Conservation (phyloP, 495 filamentous ascomycete species). For the Aspergillus affinis region DNA sequence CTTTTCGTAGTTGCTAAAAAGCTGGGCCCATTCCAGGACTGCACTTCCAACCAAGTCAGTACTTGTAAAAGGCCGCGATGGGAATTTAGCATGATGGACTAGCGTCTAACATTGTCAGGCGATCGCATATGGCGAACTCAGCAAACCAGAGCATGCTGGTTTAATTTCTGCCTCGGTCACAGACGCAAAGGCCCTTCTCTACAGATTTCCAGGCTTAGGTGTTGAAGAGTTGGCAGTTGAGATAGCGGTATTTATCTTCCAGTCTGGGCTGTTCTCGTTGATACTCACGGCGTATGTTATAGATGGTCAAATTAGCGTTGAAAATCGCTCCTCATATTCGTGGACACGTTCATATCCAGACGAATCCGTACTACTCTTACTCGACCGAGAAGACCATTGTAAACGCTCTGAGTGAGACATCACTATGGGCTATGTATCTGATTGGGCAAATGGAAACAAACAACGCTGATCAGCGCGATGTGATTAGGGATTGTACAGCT, state of each 20-base stretch:
- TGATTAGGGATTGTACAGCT: conserved; percentile 49
- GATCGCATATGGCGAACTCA: conserved; percentile 59
- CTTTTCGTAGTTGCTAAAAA: conserved; percentile 46
- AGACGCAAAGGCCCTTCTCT: conserved; percentile 34
- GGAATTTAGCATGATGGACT: neutral
- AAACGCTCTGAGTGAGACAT: conserved; percentile 53
- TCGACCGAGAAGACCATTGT: conserved; percentile 51
- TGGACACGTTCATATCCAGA: conserved; percentile 60
- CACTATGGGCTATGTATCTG: neutral
- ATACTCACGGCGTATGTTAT: neutral
- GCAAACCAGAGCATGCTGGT: conserved; percentile 43
- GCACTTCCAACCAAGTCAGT: conserved; percentile 59
- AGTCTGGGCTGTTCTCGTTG: neutral
- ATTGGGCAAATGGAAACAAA: neutral
- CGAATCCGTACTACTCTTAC: conserved; percentile 58
- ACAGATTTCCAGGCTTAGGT: conserved; percentile 38
- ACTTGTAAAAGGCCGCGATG: neutral
- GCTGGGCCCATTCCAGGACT: conserved; percentile 61
- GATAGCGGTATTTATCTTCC: conserved; percentile 38
- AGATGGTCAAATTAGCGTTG: conserved; percentile 56
- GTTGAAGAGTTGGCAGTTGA: conserved; percentile 57
- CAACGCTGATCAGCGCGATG: neutral
- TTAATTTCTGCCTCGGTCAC: conserved; percentile 47
- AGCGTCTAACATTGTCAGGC: conserved; percentile 31
- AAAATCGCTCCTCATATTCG: conserved; percentile 51